Base-by-base conservation (phyloP, 73 alveolate genomes). In the Durusdinium trenchii region DNA sequence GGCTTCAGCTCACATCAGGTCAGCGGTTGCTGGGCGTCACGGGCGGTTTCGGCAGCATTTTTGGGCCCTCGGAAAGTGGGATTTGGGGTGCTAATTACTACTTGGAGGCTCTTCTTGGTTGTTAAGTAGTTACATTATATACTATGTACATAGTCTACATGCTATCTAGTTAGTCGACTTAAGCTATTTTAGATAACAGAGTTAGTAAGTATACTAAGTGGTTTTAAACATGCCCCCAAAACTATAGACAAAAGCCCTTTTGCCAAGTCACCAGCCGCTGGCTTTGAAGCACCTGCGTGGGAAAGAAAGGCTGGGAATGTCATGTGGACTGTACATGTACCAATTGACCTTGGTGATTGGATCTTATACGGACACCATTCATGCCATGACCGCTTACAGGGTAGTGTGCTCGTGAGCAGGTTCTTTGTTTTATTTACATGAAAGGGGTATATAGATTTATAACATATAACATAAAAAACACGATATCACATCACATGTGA, bases 241-340 rank as follows among this genome's bases (percentile, higher is more conserved):
- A 3, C 85, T 26, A 57, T 12, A 48, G 42, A 23, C 2, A 32
- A 12, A 30, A 35, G 85, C 54, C 47, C 47, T 38, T 32, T 38
- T n/a, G n/a, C 51, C 84, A 14, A 51, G 85, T 10, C 52, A 38
- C 85, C 85, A 38, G 30, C 54, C 48, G 85, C 57, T 12, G 57
- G 85, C 20, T 38, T 51, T n/a, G 42, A 30, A 73, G 85, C 85
- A 73, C 85, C 85, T 73, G 85, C 85, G 85, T 36, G 85, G 20
- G 85, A 35, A 51, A 3, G 4, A 36, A 73, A 1, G 69, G 69
- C 69, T 57, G 32, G 12, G 1, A 35, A n/a, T 0, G 35, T 16
- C 42, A 10, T 3, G 42, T 38, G 30, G 38, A n/a, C n/a, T n/a
- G n/a, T n/a, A n/a, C n/a, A n/a, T n/a, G n/a, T n/a, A n/a, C n/a